Evolutionary conservation across 305 asterid species (phyloP), one percentile per base, ranked within the genome.

Genomic region (Fraxinus nigra): DNA sequence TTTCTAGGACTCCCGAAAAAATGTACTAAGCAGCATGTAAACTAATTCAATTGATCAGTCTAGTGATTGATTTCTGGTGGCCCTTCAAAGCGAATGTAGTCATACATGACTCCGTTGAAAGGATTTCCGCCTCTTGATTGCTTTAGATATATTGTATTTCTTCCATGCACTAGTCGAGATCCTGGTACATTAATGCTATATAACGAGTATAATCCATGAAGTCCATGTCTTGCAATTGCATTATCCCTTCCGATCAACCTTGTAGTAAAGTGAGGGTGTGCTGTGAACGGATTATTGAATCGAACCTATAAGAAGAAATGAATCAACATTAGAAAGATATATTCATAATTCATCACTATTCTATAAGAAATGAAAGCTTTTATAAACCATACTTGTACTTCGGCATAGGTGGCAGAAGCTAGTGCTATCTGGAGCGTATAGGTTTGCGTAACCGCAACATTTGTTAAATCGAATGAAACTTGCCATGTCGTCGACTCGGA

Each of bases 201-300:
- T 13, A 85, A 43, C 84, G 85, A 84, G 54, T 93, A 93, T n/a
- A 81, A 67, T 16, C 98, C 98, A 80, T 92, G 98, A 82, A 88
- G 90, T 1, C 98, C 98, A 81, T 93, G 97, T 67, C 97, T 86
- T 7, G 98, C 98, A 4, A 93, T 89, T 1, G 88, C 88, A 35
- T 93, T 93, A 83, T 92, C 94, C 56, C 80, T 87, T 0, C 98
- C 97, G 20, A 90, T 88, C 38, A 70, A 26, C 7, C 88, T 85
- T 2, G 92, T 89, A 5, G 86, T 78, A 56, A 92, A 87, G 65
- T 78, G 86, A 38, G 92, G 90, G 16, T 7, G 78, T 0, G 14
- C 67, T n/a, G 77, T 26, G 5, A 79, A 0, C 3, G 43, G 83
- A 32, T 84, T 35, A 43, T 93, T 92, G 9, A 91, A 69, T 83